Evolutionary conservation across 2,329 filamentous ascomycete species (phyloP).

Genomic region (Botrytis hyacinthi): DNA sequence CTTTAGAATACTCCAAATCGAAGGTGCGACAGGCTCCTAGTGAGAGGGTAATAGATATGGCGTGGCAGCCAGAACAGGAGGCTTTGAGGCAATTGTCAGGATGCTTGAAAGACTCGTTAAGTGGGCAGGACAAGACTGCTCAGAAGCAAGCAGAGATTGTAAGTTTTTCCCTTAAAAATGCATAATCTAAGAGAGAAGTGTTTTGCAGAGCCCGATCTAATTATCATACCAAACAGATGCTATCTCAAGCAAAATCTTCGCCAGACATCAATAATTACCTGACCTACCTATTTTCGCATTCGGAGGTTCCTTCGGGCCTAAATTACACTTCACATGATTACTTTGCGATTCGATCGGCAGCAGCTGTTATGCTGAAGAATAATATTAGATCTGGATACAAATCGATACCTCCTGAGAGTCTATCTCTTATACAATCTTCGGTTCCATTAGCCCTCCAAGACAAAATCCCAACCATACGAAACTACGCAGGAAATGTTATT

Average conservation of each 20-base stretch:
- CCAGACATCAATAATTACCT: conserved; percentile 98
- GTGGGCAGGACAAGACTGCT: conserved; percentile 71
- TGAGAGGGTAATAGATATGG: conserved; percentile 54
- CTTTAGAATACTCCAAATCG: conserved; percentile 27
- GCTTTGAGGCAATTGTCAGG: conserved; percentile 84
- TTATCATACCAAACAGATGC: conserved; percentile 63
- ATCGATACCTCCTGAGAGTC: conserved; percentile 68
- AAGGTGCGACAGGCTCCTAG: conserved; percentile 26
- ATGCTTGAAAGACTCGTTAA: conserved; percentile 89
- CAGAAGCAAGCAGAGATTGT: conserved; percentile 91
- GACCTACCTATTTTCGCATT: conserved; percentile 79
- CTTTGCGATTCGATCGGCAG: conserved; percentile 77
- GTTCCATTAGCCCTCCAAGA: conserved; percentile 81
- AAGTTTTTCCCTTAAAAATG: conserved; percentile 41
- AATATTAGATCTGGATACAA: conserved; percentile 76
- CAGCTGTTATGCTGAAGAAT: conserved; percentile 94
- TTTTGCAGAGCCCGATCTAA: conserved; percentile 14
- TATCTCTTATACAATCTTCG: conserved; percentile 75
- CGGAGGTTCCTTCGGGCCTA: conserved; percentile 59
- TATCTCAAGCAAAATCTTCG: conserved; percentile 80
- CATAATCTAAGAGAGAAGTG: background rate
- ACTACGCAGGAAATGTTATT: conserved; percentile 87
- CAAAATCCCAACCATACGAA: conserved; percentile 76
- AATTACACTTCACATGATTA: conserved; percentile 60
- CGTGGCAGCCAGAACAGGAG: conserved; percentile 88